phyloP scores from a whole-genome alignment of 1,284 basidiomycete genomes.

The Rhodotorula sp. region DNA sequence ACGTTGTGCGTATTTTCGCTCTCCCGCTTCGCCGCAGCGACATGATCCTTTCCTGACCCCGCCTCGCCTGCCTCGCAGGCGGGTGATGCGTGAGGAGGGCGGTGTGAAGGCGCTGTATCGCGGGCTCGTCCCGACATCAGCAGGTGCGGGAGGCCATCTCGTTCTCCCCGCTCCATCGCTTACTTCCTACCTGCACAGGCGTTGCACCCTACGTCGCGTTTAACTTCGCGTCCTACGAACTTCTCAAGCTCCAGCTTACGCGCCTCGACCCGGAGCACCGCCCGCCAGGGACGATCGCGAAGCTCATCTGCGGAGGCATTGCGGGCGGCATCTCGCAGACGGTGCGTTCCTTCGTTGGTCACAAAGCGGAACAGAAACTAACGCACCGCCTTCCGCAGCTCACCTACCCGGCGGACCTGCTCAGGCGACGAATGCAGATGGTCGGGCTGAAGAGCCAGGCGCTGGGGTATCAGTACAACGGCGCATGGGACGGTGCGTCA shows the following conservation, averaged over 20 bases:
- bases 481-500: slow-evolving; percentile 28
- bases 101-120: slow-evolving; percentile 52
- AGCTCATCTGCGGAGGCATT: slow-evolving; percentile 57
- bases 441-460: slow-evolving; percentile 68
- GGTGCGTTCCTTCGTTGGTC: slow-evolving; percentile 1
- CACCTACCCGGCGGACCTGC: slow-evolving; percentile 93
- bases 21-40: not conserved
- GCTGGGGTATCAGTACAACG: slow-evolving; percentile 55
- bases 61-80: slow-evolving; percentile 5
- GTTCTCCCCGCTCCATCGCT: not conserved
- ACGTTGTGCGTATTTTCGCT: slow-evolving; percentile 34
- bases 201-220: slow-evolving; percentile 44
- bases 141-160: slow-evolving; percentile 9
- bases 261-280: slow-evolving; percentile 16
- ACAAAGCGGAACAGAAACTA: not conserved
- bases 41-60: not conserved
- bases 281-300: slow-evolving; percentile 43
- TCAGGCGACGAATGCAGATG: slow-evolving; percentile 94
- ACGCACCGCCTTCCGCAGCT: slow-evolving; percentile 50
- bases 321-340: slow-evolving; percentile 79
- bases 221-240: slow-evolving; percentile 45
- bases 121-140: slow-evolving; percentile 50
- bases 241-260: slow-evolving; percentile 42
- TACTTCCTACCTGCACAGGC: not conserved
- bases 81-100: slow-evolving; percentile 53